Evolutionary conservation across 768 basidiomycete genomes (phyloP), one percentile per base, ranked within the genome.

Genomic region (Hericium rajendrae): DNA sequence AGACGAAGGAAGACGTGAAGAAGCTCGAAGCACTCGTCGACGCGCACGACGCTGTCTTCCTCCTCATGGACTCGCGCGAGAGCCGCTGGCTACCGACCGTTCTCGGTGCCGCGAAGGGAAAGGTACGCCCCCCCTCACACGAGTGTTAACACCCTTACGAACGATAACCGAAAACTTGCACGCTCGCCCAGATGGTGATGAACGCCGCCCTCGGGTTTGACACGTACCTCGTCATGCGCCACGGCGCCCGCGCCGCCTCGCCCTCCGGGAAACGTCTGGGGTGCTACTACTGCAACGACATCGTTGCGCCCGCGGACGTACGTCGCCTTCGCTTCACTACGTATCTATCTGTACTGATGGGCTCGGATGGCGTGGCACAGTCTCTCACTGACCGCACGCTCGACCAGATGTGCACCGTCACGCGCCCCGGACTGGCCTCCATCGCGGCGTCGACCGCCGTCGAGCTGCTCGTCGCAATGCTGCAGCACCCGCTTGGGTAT

Each of bases 321-420:
- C 66, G 78, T 5, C 28, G 8, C 26, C 46, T 40, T 50, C 49
- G 57, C 57, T 54, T 26, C 32, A 13, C 53, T 43, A 16, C 18
- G 3, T 39, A n/a, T 13, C 8, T 16, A 13, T 12, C 26, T 38
- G 16, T 8, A 28, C 38, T 12, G 43, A 51, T 18, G 28, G 2
- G 13, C 32, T 48, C 11, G n/a, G 3, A 22, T 3, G 16, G 11
- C 2, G 16, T 2, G 48, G 2, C 22, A 28, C 60, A 79, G 85
- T 83, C 82, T 2, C 70, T 88, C 46, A 88, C 89, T 0, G 95
- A 98, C 68, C 80, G 94, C 43, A 95, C 94, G 3, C 80, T 98
- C 13, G 97, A 98, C 69, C 95, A 98, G 69, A 97, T 97, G 95
- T 99, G 97, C 68, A 98, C 97, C 0, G 97, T 99, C 32, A 97